Conservation (phyloP, 192 early-diverging fungal genomes). For the Coemansia umbellata region DNA sequence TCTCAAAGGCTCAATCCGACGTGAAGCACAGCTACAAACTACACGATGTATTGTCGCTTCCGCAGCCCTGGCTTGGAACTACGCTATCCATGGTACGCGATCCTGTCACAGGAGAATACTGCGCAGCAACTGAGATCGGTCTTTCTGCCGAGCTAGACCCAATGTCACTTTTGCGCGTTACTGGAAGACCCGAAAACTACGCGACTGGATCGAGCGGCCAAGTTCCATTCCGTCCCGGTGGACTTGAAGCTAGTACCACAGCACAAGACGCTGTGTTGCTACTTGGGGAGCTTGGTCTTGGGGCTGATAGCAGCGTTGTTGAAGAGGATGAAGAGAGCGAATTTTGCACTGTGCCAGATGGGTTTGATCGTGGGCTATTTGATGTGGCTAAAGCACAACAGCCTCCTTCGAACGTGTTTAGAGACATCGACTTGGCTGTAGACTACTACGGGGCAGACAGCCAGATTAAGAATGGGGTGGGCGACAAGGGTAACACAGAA, state of each 20-base stretch:
- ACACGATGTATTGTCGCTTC: slow-evolving; percentile 18
- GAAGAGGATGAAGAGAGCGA: not conserved
- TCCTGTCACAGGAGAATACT: slow-evolving; percentile 36
- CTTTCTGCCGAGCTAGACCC: slow-evolving; percentile 9
- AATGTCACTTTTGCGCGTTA: slow-evolving; percentile 33
- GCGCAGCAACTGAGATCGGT: slow-evolving; percentile 13
- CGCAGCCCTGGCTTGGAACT: slow-evolving; percentile 15
- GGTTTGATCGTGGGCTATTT: slow-evolving; percentile 42
- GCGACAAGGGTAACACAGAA: not conserved
- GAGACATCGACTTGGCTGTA: slow-evolving; percentile 21
- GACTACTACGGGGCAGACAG: slow-evolving; percentile 13
- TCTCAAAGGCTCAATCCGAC: slow-evolving; percentile 23
- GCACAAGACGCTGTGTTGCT: not conserved
- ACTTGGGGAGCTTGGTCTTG: not conserved
- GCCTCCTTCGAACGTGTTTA: not conserved
- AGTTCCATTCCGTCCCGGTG: slow-evolving; percentile 45
- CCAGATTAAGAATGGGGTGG: not conserved
- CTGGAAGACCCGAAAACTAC: slow-evolving; percentile 26
- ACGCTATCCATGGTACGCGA: slow-evolving; percentile 33
- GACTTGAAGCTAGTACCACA: slow-evolving; percentile 7
- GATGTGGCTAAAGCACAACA: slow-evolving; percentile 5
- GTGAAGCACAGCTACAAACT: slow-evolving; percentile 11
- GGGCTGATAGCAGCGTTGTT: not conserved
- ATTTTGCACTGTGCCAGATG: slow-evolving; percentile 37
- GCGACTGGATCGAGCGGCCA: slow-evolving; percentile 27